phyloP scores from a whole-genome alignment of 495 filamentous ascomycete species.

The Tuber melanosporum region DNA sequence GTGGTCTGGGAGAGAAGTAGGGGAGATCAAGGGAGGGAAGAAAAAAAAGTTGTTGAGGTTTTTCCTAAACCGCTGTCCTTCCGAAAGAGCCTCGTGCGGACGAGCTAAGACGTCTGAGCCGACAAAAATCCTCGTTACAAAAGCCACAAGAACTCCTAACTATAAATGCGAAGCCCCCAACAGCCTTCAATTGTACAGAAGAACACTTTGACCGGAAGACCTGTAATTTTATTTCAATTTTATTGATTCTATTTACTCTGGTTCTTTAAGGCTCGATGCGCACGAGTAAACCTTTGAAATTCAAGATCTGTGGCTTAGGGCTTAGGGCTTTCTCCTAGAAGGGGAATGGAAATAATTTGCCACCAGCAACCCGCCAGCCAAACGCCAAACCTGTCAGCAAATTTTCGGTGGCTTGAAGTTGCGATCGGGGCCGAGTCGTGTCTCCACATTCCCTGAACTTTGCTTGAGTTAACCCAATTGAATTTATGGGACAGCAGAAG shows the following conservation, averaged over 20 bases:
- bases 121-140: background rate
- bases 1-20: slow-evolving; percentile 18
- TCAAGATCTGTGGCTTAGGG: background rate
- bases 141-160: slow-evolving; percentile 6
- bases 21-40: slow-evolving; percentile 39
- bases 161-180: background rate
- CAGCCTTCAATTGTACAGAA: background rate
- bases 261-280: slow-evolving; percentile 5
- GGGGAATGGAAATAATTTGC: background rate
- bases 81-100: slow-evolving; percentile 25
- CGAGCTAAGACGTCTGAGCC: slow-evolving; percentile 10
- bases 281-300: slow-evolving; percentile 4
- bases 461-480: background rate
- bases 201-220: slow-evolving; percentile 8
- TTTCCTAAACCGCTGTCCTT: slow-evolving; percentile 34
- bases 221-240: slow-evolving; percentile 8
- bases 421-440: background rate
- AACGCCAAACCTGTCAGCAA: background rate
- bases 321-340: background rate
- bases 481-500: background rate
- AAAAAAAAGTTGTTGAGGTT: slow-evolving; percentile 43
- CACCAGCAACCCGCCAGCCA: background rate
- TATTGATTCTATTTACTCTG: slow-evolving; percentile 27
- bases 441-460: background rate
- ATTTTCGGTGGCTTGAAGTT: background rate